phyloP scores from a whole-genome alignment of 805 yeast genomes.

The Starmerella etchellsii region DNA sequence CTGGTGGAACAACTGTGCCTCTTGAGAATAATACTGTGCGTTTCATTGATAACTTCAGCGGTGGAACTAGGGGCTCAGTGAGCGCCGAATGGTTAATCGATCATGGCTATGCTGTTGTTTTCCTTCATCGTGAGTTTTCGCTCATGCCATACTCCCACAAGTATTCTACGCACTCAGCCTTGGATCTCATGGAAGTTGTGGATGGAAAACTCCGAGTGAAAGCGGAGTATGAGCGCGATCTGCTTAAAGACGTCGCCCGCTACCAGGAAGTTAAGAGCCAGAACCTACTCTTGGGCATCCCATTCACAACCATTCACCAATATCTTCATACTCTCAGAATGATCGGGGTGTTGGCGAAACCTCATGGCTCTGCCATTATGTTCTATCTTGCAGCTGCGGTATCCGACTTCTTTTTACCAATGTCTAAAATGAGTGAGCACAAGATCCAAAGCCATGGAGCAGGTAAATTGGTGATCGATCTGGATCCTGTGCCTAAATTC shows the following conservation, averaged over 20 bases:
- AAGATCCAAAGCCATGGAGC: constrained; percentile 73
- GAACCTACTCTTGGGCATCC: constrained; percentile 51
- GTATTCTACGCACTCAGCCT: constrained; percentile 66
- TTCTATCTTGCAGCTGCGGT: constrained; percentile 96
- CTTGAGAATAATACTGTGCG: constrained; percentile 92
- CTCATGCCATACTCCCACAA: constrained; percentile 86
- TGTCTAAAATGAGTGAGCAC: constrained; percentile 75
- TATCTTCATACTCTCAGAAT: constrained; percentile 71
- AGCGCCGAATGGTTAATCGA: constrained; percentile 85
- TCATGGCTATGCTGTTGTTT: constrained; percentile 81
- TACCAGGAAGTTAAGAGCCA: constrained; percentile 36
- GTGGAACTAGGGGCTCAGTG: constrained; percentile 96
- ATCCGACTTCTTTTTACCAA: constrained; percentile 87
- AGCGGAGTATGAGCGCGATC: constrained; percentile 44
- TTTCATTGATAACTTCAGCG: constrained; percentile 91
- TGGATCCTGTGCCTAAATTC: constrained; percentile 95
- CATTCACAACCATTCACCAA: constrained; percentile 91
- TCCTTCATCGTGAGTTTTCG: constrained; percentile 84
- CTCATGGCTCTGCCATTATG: constrained; percentile 41
- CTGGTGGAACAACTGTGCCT: constrained; percentile 98
- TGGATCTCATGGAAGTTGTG: constrained; percentile 59
- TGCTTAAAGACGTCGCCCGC: constrained; percentile 45
- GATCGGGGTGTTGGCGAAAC: constrained; percentile 44
- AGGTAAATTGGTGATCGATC: constrained; percentile 60
- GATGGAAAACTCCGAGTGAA: constrained; percentile 46